Conservation (phyloP, 352 stramenopile genomes). For the Pythium volutum region DNA sequence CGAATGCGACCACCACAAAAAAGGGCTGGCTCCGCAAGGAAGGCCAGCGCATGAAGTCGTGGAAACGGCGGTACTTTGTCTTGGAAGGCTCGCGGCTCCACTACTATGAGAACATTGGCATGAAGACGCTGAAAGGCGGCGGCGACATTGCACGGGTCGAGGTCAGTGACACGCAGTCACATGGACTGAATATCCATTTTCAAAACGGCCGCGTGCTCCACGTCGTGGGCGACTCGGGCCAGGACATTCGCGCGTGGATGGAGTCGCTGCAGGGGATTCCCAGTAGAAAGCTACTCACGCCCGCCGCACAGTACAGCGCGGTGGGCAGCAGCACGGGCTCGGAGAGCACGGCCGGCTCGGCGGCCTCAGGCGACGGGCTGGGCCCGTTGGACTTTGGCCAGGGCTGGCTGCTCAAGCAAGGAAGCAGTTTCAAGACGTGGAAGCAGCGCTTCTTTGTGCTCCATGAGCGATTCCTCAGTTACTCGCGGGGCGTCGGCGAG, state of each 20-base stretch:
- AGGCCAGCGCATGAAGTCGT: constrained; percentile 61
- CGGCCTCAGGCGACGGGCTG: neutral
- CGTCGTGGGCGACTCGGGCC: constrained; percentile 55
- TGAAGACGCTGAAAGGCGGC: constrained; percentile 37
- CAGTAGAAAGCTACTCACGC: neutral
- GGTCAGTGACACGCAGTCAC: constrained; percentile 45
- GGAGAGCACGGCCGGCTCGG: neutral
- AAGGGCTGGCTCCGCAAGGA: constrained; percentile 82
- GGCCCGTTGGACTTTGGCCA: constrained; percentile 9
- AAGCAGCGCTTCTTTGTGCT: constrained; percentile 81
- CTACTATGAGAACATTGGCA: constrained; percentile 35
- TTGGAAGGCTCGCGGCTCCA: constrained; percentile 28
- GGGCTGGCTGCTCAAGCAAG: constrained; percentile 75
- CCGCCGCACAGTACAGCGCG: constrained; percentile 1
- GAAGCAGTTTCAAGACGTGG: constrained; percentile 71
- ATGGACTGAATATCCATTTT: constrained; percentile 69
- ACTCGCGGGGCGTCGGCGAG: constrained; percentile 38
- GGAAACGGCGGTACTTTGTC: constrained; percentile 80
- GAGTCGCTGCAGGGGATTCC: constrained; percentile 36
- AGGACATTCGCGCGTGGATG: constrained; percentile 64
- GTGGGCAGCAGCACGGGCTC: constrained; percentile 12
- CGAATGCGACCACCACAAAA: constrained; percentile 29
- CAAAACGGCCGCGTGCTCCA: constrained; percentile 54
- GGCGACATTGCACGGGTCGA: constrained; percentile 50
- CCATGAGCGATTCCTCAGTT: constrained; percentile 43